Percentiles rank a stretch among this genome's conserved stretches.
Evolutionary conservation across 1,284 basidiomycete genomes (phyloP).

Genomic region (Cryptococcus jaspeensis): DNA sequence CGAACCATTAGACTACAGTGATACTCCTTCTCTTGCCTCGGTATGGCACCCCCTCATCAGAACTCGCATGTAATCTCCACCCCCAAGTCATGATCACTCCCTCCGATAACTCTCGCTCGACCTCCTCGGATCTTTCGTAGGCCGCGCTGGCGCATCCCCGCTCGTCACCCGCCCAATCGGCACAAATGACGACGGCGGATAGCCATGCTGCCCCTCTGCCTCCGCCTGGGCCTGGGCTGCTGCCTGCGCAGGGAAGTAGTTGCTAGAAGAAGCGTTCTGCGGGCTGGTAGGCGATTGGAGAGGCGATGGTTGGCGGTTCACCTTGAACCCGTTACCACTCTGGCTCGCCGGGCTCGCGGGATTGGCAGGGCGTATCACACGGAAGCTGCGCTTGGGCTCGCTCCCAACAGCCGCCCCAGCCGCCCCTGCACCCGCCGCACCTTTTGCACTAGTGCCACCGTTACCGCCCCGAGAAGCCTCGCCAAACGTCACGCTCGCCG

Average conservation of each 20-base stretch:
- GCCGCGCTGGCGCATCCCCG: constrained; percentile 7
- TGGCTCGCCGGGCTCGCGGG: background rate
- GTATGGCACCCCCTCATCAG: no score
- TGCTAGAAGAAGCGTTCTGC: background rate
- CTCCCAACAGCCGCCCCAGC: no score
- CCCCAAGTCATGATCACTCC: background rate
- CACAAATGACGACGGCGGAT: constrained; percentile 21
- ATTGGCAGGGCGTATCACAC: constrained; percentile 14
- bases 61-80: no score
- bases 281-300: background rate
- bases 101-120: constrained; percentile 8
- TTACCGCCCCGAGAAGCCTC: background rate
- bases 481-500: no score
- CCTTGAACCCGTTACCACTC: constrained; percentile 6
- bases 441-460: constrained; percentile 1
- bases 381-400: constrained; percentile 10
- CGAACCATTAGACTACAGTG: no score
- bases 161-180: constrained; percentile 8
- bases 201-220: constrained; percentile 5
- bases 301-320: constrained; percentile 9
- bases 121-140: constrained; percentile 16
- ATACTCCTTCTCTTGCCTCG: no score
- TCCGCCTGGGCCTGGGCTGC: no score
- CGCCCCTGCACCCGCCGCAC: no score
- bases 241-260: background rate